These are phyloP conservation scores for Xerocomellus amylosporus DNA, from an alignment of 768 basidiomycete genomes.

Conservation along the genomic window DNA sequence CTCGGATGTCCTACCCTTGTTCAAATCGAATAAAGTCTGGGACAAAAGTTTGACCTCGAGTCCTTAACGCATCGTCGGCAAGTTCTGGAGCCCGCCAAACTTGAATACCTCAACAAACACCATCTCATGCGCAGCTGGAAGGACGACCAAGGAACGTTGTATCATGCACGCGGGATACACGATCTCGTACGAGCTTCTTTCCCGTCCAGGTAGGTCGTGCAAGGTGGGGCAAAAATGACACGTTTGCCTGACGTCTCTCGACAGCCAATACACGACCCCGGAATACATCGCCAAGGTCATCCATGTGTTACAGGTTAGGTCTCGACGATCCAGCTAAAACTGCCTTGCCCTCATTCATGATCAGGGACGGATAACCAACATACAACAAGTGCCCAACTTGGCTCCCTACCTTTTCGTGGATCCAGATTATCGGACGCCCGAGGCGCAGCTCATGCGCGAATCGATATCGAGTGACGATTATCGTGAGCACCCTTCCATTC, in stretches of 20 bases:
- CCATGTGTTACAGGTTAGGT: slow-evolving; percentile 52
- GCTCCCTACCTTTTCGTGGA: slow-evolving; percentile 79
- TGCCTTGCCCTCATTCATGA: not conserved
- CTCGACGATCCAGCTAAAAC: not conserved
- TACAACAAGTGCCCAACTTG: slow-evolving; percentile 66
- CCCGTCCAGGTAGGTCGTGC: slow-evolving; percentile 48
- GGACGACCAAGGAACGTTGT: slow-evolving; percentile 47
- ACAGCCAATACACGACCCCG: slow-evolving; percentile 47
- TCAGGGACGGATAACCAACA: slow-evolving; percentile 66
- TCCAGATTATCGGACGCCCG: slow-evolving; percentile 54
- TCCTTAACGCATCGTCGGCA: slow-evolving; percentile 80
- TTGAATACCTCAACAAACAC: slow-evolving; percentile 86
- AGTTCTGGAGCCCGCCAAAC: slow-evolving; percentile 74
- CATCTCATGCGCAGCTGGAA: slow-evolving; percentile 63
- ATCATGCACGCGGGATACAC: slow-evolving; percentile 54
- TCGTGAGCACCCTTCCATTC: slow-evolving; percentile 34
- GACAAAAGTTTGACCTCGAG: slow-evolving; percentile 66
- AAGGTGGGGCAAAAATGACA: not conserved
- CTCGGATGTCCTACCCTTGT: not conserved
- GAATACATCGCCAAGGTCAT: slow-evolving; percentile 67
- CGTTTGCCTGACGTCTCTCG: not conserved
- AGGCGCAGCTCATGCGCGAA: slow-evolving; percentile 53
- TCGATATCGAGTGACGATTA: slow-evolving; percentile 42
- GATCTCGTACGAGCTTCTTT: slow-evolving; percentile 53
- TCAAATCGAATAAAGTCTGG: not conserved